These are phyloP conservation scores for Aspergillus tubingensis DNA, from an alignment of 2,329 filamentous ascomycete species.

Conservation along the genomic window DNA sequence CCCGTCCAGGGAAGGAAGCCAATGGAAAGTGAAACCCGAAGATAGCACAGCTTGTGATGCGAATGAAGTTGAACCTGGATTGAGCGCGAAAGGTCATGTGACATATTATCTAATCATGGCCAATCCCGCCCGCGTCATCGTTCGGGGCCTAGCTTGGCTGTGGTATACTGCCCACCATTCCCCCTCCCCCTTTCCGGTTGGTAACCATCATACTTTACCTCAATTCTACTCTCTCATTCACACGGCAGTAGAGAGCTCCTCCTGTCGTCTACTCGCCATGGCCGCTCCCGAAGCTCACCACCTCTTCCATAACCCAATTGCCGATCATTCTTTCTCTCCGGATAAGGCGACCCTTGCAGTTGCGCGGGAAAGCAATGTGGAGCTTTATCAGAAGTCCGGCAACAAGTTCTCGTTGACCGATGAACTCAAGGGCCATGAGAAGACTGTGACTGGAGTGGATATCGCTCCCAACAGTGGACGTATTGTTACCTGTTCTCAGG, in stretches of 20 bases:
- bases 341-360: constrained; percentile 88
- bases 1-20: neutral
- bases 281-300: constrained; percentile 87
- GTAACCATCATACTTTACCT: constrained; percentile 7
- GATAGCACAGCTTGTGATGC: constrained; percentile 1
- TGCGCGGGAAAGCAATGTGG: constrained; percentile 83
- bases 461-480: constrained; percentile 87
- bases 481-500: constrained; percentile 97
- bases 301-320: constrained; percentile 93
- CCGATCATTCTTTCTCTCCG: constrained; percentile 96
- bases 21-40: neutral
- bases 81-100: constrained; percentile 21
- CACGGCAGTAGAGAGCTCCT: constrained; percentile 97
- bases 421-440: constrained; percentile 94
- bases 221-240: constrained; percentile 11
- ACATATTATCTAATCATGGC: constrained; percentile 21
- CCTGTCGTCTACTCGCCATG: constrained; percentile 76
- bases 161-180: neutral
- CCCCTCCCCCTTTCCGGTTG: neutral
- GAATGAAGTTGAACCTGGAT: neutral
- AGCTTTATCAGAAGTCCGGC: constrained; percentile 77
- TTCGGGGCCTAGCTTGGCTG: neutral
- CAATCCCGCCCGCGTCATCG: constrained; percentile 23
- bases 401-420: constrained; percentile 80
- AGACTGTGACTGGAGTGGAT: constrained; percentile 93